Evolutionary conservation across 1,139 yeast genomes (phyloP).

Genomic region (Magnusiomyces sp.): DNA sequence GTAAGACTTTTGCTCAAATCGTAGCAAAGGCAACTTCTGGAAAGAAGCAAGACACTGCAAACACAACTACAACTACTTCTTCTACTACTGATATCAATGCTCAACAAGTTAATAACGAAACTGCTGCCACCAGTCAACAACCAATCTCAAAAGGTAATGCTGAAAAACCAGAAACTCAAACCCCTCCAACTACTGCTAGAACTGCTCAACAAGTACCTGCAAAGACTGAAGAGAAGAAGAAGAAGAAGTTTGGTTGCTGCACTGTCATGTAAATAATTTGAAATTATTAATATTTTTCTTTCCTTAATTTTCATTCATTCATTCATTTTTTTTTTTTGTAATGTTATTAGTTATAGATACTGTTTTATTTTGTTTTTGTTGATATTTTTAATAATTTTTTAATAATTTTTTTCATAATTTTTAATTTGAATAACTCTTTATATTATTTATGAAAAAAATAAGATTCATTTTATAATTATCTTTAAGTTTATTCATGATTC

Average conservation of each 20-base stretch:
- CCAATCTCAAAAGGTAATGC: not conserved
- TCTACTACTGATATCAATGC: constrained; percentile 14
- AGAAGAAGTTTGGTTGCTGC: constrained; percentile 20
- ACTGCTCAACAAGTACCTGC: not conserved
- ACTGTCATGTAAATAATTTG: not conserved
- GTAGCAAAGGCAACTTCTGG: constrained; percentile 15
- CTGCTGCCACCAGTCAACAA: constrained; percentile 9
- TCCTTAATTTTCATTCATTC: too few species aligned
- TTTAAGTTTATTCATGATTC: too few species aligned
- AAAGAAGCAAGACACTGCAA: constrained; percentile 9
- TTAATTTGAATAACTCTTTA: not conserved
- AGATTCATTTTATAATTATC: too few species aligned
- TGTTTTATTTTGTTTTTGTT: constrained; percentile 3
- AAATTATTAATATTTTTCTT: not conserved
- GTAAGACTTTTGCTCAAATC: constrained; percentile 47
- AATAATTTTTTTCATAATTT: too few species aligned
- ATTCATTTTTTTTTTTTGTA: not conserved
- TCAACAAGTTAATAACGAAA: constrained; percentile 1
- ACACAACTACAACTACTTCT: constrained; percentile 10
- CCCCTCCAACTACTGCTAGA: not conserved
- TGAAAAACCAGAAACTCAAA: not conserved
- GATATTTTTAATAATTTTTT: not conserved
- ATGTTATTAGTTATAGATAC: not conserved
- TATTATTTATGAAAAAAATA: not conserved
- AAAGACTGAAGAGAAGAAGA: constrained; percentile 2